A percentile compares a stretch with the other conserved stretches of the same genome.
phyloP scores from a whole-genome alignment of 2,329 filamentous ascomycete species.

The Parastagonospora avenae region DNA sequence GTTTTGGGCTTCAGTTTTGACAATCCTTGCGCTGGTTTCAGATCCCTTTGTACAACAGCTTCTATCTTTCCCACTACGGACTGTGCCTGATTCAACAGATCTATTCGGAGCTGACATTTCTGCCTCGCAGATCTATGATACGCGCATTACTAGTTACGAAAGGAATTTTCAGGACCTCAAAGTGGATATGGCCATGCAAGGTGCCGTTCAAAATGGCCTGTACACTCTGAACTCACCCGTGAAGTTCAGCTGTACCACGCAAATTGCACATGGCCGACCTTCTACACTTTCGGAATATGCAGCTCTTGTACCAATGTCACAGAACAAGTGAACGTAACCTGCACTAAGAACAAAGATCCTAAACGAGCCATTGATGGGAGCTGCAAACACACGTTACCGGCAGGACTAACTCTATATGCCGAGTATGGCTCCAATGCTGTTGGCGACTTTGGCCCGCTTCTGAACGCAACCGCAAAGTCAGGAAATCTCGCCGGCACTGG shows the following conservation, averaged over 20 bases:
- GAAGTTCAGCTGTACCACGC: slow-evolving; percentile 8
- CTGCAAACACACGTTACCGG: neutral
- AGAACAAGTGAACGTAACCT: neutral
- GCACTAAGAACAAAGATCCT: neutral
- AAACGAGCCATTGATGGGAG: too few relatives aligned
- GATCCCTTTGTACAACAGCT: slow-evolving; percentile 17
- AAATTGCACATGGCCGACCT: slow-evolving; percentile 11
- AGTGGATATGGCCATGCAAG: slow-evolving; percentile 3
- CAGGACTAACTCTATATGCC: neutral
- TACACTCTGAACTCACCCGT: slow-evolving; percentile 2
- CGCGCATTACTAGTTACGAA: neutral
- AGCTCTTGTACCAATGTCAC: slow-evolving; percentile 8
- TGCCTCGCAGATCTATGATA: slow-evolving; percentile 4
- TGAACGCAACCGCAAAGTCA: neutral
- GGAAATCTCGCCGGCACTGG: neutral
- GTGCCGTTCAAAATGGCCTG: slow-evolving; percentile 5
- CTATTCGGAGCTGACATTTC: neutral
- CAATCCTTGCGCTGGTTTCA: slow-evolving; percentile 7
- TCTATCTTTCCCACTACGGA: slow-evolving; percentile 4
- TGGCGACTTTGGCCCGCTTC: neutral
- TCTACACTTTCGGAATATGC: slow-evolving; percentile 9
- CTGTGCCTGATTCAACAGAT: slow-evolving; percentile 1
- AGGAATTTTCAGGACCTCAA: neutral
- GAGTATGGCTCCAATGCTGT: neutral
- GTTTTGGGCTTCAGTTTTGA: slow-evolving; percentile 7